phyloP scores from a whole-genome alignment of 1,284 basidiomycete genomes.

The Cronartium quercuum region DNA sequence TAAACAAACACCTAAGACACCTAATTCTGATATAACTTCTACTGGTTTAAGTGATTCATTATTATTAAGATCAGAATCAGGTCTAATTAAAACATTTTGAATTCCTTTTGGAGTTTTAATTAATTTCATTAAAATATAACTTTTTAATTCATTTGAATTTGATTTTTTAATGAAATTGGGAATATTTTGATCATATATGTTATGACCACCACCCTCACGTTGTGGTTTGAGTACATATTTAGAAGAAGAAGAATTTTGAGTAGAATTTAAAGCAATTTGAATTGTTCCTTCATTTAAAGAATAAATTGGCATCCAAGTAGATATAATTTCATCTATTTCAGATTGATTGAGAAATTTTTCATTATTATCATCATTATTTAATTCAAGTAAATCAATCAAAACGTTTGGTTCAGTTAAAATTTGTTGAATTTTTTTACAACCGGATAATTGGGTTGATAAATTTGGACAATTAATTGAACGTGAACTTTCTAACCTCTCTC shows the following conservation, averaged over 20 bases:
- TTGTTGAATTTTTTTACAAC: constrained; percentile 93
- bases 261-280: neutral
- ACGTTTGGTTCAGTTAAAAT: constrained; percentile 69
- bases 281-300: neutral
- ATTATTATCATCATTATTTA: constrained; percentile 58
- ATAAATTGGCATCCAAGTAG: constrained; percentile 23
- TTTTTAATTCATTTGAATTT: constrained; percentile 59
- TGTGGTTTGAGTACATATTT: constrained; percentile 88
- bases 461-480: constrained; percentile 87
- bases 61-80: constrained; percentile 48
- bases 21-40: constrained; percentile 82
- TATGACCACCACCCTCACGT: constrained; percentile 94
- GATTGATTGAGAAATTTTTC: constrained; percentile 52
- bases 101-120: constrained; percentile 67
- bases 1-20: constrained; percentile 81
- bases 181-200: constrained; percentile 80
- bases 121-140: constrained; percentile 90
- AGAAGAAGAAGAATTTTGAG: constrained; percentile 45
- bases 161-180: constrained; percentile 62
- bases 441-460: constrained; percentile 84
- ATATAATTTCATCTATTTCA: neutral
- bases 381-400: constrained; percentile 55
- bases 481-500: constrained; percentile 69
- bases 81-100: constrained; percentile 67
- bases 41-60: constrained; percentile 52